Evolutionary conservation across 306 rosid genomes (phyloP).

Genomic region (Quercus rubra): DNA sequence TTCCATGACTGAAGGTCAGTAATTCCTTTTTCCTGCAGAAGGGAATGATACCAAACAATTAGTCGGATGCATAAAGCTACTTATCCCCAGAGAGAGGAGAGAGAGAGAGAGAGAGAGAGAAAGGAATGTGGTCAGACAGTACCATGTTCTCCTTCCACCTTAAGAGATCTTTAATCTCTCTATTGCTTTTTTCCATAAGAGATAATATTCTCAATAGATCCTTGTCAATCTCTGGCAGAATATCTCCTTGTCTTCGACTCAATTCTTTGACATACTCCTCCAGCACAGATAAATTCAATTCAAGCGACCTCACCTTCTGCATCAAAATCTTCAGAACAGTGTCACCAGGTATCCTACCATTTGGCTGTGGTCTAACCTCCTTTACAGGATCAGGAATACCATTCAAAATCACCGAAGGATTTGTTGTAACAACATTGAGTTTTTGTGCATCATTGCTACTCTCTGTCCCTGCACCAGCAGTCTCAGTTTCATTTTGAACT

Average conservation of each 20-base stretch:
- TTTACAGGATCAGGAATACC: constrained; percentile 61
- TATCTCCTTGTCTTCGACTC: constrained; percentile 46
- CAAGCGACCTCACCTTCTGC: constrained; percentile 81
- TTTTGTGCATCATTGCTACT: constrained; percentile 36
- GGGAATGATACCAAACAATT: constrained; percentile 10
- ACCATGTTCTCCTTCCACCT: constrained; percentile 52
- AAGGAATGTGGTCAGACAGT: background rate
- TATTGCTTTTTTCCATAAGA: constrained; percentile 52
- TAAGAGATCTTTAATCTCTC: constrained; percentile 51
- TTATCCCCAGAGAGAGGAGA: background rate
- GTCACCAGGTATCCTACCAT: constrained; percentile 82
- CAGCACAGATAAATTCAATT: constrained; percentile 61
- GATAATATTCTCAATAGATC: constrained; percentile 52
- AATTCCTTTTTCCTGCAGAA: constrained; percentile 55
- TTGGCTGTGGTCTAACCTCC: constrained; percentile 62
- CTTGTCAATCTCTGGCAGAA: constrained; percentile 56
- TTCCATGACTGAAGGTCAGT: constrained; percentile 67
- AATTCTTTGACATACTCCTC: constrained; percentile 71
- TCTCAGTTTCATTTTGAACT: constrained; percentile 30
- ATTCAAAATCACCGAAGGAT: constrained; percentile 23
- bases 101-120: background rate
- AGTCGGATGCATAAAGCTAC: background rate
- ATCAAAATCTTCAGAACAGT: constrained; percentile 87
- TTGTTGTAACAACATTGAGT: constrained; percentile 29
- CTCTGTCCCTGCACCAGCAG: constrained; percentile 26